Conservation (phyloP, 768 basidiomycete genomes). For the Agrocybe chaxingu region DNA sequence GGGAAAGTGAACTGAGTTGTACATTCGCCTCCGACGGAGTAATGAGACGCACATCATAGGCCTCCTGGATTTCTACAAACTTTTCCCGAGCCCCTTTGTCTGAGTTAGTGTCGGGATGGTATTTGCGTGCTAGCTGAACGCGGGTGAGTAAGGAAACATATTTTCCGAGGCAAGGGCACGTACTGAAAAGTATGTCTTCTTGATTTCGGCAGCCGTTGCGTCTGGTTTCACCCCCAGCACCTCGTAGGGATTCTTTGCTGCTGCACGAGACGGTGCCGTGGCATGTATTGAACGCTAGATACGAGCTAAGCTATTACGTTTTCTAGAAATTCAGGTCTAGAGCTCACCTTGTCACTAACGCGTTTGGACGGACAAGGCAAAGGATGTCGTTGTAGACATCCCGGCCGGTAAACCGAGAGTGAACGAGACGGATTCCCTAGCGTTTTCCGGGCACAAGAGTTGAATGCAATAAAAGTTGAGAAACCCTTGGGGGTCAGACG, state of each 20-base stretch:
- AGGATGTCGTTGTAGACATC: slow-evolving; percentile 28
- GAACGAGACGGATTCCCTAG: slow-evolving; percentile 26
- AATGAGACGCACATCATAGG: slow-evolving; percentile 77
- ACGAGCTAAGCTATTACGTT: slow-evolving; percentile 15
- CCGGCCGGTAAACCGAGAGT: slow-evolving; percentile 35
- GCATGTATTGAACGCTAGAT: slow-evolving; percentile 75
- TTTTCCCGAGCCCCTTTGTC: slow-evolving; percentile 87
- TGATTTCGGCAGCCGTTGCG: slow-evolving; percentile 84
- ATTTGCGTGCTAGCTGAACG: slow-evolving; percentile 90
- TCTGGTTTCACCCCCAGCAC: slow-evolving; percentile 87
- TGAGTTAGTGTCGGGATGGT: slow-evolving; percentile 96
- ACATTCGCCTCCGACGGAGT: neutral
- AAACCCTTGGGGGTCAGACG: slow-evolving; percentile 47
- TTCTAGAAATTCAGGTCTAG: neutral
- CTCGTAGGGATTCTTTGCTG: slow-evolving; percentile 82
- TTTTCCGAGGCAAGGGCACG: slow-evolving; percentile 23
- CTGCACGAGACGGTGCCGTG: slow-evolving; percentile 49
- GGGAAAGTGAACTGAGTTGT: slow-evolving; percentile 15
- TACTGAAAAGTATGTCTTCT: slow-evolving; percentile 96
- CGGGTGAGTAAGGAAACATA: slow-evolving; percentile 11
- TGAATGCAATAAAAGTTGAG: slow-evolving; percentile 56
- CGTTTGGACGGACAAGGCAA: slow-evolving; percentile 23
- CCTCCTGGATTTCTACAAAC: slow-evolving; percentile 95
- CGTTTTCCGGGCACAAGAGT: slow-evolving; percentile 47
- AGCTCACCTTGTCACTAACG: slow-evolving; percentile 38